phyloP scores from a whole-genome alignment of 1,284 basidiomycete species.

The Moesziomyces aphidis region DNA sequence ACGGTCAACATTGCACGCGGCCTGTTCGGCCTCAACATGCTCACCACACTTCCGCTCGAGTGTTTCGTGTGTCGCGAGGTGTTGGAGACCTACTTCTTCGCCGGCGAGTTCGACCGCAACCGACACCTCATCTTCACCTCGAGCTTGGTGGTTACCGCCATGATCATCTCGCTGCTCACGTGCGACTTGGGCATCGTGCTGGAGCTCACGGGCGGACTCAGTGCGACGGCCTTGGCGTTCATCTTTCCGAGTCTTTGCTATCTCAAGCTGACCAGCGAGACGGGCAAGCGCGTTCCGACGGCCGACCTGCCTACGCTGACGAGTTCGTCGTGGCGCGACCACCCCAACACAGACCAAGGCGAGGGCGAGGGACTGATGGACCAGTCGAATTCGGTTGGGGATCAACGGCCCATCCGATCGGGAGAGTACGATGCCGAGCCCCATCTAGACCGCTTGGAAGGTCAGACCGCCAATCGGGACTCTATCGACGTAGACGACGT shows the following conservation, averaged over 20 bases:
- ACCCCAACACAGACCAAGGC: constrained; percentile 5
- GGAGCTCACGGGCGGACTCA: constrained; percentile 94
- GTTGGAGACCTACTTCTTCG: constrained; percentile 61
- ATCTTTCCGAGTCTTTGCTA: constrained; percentile 72
- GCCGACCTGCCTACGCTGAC: constrained; percentile 32
- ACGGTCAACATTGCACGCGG: constrained; percentile 82
- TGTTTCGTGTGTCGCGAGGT: constrained; percentile 92
- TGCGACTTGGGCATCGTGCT: constrained; percentile 98
- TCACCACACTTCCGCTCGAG: constrained; percentile 92
- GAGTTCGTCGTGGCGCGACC: constrained; percentile 27
- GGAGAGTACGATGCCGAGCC: constrained; percentile 41
- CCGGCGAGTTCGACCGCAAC: constrained; percentile 53
- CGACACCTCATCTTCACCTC: constrained; percentile 93
- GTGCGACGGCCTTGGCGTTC: constrained; percentile 92
- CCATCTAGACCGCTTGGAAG: constrained; percentile 28
- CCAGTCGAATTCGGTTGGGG: constrained; percentile 28
- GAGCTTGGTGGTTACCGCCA: constrained; percentile 82
- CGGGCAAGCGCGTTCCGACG: constrained; percentile 41
- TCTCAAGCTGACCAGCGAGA: constrained; percentile 62
- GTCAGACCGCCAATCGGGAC: constrained; percentile 13
- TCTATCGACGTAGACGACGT: constrained; percentile 58
- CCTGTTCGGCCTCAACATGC: constrained; percentile 98
- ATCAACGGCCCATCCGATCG: constrained; percentile 25
- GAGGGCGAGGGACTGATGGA: constrained; percentile 26
- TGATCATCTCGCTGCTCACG: constrained; percentile 88